Evolutionary conservation across 2,329 filamentous ascomycete genomes (phyloP), one percentile per base, ranked within the genome.

Genomic region (Aspergillus novofumigatus): DNA sequence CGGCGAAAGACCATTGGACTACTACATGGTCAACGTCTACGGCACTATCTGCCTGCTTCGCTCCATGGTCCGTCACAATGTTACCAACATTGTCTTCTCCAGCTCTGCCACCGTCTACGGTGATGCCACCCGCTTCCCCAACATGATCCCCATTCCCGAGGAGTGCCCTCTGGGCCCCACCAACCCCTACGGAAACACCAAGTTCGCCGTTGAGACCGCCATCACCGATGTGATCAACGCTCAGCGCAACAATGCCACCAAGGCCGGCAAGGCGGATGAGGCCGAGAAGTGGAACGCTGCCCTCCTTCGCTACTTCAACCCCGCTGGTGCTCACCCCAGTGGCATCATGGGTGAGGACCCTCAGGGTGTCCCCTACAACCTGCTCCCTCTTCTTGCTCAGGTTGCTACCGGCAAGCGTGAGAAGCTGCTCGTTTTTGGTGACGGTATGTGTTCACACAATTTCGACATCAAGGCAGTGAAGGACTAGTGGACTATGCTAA

Each of bases 111-210:
- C 95, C 66, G 94, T 99, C 35, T 99, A 99, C 76, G 94, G 94
- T 72, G 95, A 99, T 77, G 94, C 93, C 54, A 97, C 94, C 49
- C 90, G 92, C 72, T 91, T 97, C 79, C 87, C 89, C 66, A 89
- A 95, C 83, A 99, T 99, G 94, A 99, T 99, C 65, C 94, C 94
- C 63, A 99, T 99, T 71, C 94, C 94, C 52, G 94, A 99, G 80
- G 82, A 90, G 77, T 99, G 94, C 83, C 94, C 95, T 59, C 91
- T 96, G 62, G 93, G 92, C 52, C 91, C 94, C 14, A 99, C 94
- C 65, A 99, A 97, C 82, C 92, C 93, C 26, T 99, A 99, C 78
- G 95, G 94, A 62, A 91, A 91, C 77, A 99, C 94, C 63, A 99
- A 99, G 82, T 88, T 90, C 69, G 90, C 88, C 65, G 92, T 96